Percentiles rank a stretch among this genome's conserved stretches.
Evolutionary conservation across 768 basidiomycete genomes (phyloP).

Genomic region (Lactarius sanguifluus): DNA sequence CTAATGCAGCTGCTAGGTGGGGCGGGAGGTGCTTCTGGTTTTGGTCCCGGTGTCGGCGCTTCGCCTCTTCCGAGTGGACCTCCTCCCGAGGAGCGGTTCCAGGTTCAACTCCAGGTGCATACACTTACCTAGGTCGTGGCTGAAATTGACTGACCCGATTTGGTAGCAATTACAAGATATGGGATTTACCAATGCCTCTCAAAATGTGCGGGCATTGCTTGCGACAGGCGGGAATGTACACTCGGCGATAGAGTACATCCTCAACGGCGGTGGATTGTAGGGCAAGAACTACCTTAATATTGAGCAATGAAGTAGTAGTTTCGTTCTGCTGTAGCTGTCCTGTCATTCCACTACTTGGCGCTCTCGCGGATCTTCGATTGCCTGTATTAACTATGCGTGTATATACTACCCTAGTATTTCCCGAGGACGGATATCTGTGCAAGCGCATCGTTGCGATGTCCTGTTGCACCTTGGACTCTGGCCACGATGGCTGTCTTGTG

Average conservation of each 20-base stretch:
- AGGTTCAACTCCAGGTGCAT: conserved; percentile 76
- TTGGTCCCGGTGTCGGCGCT: conserved; percentile 31
- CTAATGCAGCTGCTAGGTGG: conserved; percentile 43
- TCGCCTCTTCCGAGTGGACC: conserved; percentile 53
- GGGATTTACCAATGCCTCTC: conserved; percentile 87
- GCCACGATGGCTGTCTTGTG: background rate
- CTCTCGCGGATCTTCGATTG: conserved; percentile 2
- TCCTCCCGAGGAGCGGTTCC: conserved; percentile 90
- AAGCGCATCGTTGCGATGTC: background rate
- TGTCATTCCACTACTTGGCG: background rate
- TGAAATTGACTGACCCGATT: background rate
- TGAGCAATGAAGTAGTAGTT: background rate
- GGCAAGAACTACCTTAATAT: conserved; percentile 7
- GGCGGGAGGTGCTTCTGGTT: conserved; percentile 21
- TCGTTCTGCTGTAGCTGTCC: conserved; percentile 6
- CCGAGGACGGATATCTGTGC: background rate
- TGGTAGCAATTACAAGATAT: conserved; percentile 87
- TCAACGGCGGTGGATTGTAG: conserved; percentile 72
- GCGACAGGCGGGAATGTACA: conserved; percentile 94
- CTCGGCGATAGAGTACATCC: conserved; percentile 89
- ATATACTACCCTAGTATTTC: conserved; percentile 9
- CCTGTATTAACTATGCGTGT: conserved; percentile 21
- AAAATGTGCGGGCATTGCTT: conserved; percentile 87
- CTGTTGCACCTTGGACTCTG: background rate
- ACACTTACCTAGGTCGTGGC: background rate